Conservation (phyloP, 1,284 basidiomycete genomes). For the Puccinia polysora region DNA sequence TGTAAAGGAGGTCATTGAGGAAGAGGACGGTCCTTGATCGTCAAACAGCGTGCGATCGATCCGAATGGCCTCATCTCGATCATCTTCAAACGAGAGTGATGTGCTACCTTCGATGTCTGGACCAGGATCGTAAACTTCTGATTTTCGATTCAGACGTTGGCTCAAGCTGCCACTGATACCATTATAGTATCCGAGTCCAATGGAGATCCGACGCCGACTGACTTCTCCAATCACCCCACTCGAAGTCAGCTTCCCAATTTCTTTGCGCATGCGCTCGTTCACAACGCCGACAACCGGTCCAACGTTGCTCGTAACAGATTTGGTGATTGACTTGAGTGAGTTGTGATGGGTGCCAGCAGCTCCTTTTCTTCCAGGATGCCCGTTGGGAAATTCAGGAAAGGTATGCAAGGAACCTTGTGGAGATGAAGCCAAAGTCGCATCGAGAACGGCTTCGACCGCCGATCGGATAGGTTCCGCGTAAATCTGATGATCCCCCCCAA, state of each 20-base stretch:
- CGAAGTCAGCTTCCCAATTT: constrained; percentile 3
- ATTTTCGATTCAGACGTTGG: neutral
- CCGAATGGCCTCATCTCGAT: constrained; percentile 8
- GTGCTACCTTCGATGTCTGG: neutral
- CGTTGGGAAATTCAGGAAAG: constrained; percentile 34
- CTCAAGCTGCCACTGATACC: neutral
- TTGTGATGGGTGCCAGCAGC: neutral
- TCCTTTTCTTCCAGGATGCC: constrained; percentile 11
- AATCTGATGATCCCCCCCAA: neutral
- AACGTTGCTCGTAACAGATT: constrained; percentile 14
- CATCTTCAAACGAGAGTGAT: constrained; percentile 41
- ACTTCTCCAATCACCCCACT: neutral
- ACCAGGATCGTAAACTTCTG: neutral
- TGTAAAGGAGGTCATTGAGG: constrained; percentile 11
- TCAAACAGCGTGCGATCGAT: constrained; percentile 15
- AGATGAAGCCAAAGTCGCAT: neutral
- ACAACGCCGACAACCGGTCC: constrained; percentile 22
- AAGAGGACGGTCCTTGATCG: neutral
- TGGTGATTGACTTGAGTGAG: neutral
- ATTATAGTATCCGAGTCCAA: neutral
- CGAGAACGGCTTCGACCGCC: constrained; percentile 33
- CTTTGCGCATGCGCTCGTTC: constrained; percentile 18
- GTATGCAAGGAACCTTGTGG: neutral
- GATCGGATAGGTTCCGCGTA: constrained; percentile 33
- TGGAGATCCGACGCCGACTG: neutral